Conservation (phyloP, 2,329 filamentous ascomycete genomes). For the Epichloe uncinata region DNA sequence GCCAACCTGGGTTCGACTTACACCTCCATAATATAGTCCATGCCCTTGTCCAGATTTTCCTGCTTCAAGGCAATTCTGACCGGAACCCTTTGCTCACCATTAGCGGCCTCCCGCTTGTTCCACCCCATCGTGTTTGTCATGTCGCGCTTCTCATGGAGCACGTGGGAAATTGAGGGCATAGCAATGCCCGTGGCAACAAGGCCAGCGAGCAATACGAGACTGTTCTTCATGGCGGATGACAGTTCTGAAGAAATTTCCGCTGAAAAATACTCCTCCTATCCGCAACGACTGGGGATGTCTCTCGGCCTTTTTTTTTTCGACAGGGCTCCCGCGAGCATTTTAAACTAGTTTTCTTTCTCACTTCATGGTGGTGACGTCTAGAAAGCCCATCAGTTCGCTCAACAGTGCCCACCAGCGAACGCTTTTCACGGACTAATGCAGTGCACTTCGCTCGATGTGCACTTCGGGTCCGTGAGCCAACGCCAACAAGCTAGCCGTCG, state of each 20-base stretch:
- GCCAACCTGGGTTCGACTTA: slow-evolving; percentile 2
- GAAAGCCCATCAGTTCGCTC: too few relatives aligned
- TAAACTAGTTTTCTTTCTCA: not conserved
- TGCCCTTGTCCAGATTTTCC: slow-evolving; percentile 30
- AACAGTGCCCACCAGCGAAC: too few relatives aligned
- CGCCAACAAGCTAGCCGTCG: not conserved
- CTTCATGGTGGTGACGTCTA: not conserved
- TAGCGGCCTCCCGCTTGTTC: slow-evolving; percentile 12
- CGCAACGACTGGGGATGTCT: not conserved
- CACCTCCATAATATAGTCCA: slow-evolving; percentile 29
- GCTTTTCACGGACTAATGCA: too few relatives aligned
- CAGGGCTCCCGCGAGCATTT: not conserved
- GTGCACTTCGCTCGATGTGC: not conserved
- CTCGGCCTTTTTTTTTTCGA: not conserved
- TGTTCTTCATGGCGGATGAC: slow-evolving; percentile 10
- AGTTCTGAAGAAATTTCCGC: not conserved
- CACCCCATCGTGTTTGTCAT: slow-evolving; percentile 10
- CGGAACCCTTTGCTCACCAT: slow-evolving; percentile 14
- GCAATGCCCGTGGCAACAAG: slow-evolving; percentile 9
- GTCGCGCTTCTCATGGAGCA: slow-evolving; percentile 21
- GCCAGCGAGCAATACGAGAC: slow-evolving; percentile 9
- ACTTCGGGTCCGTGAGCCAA: too few relatives aligned
- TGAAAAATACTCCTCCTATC: not conserved
- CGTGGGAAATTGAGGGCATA: slow-evolving; percentile 11
- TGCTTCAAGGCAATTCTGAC: slow-evolving; percentile 32